Base-by-base conservation (phyloP, 257 asterid species). In the Prunella vulgaris region DNA sequence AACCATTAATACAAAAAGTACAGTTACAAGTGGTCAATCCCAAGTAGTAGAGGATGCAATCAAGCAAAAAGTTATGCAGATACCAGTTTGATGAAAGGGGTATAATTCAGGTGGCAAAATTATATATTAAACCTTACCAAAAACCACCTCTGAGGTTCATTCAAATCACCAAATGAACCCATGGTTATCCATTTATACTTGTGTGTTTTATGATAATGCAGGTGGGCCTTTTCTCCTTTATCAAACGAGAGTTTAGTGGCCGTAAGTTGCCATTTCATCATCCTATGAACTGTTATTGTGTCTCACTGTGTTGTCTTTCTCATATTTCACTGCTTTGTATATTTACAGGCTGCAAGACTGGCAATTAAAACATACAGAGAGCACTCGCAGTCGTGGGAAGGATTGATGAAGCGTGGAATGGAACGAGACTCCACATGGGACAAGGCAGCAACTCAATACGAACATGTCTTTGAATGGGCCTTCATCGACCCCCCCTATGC, bases 221-320 rank as follows among this genome's bases (percentile, higher is more conserved):
- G 99, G 85, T 94, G 99, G 99, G 70, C 97, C 0, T 94, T 94
- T 82, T 77, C 96, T 58, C 97, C 97, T 74, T 87, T 94, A 37
- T 66, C 95, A 2, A 84, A 25, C 75, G 95, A 89, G 35, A 81
- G 78, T 71, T 78, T 94, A 70, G 67, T 94, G 1, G 80, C 79
- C 1, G 99, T 94, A 86, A 91, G 99, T 84, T 64, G 37, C 56
- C 51, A 7, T 35, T 3, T 30, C 44, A 14, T 40, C 0, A 49
- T 18, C 37, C 1, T 17, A 49, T n/a, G 32, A 42, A 12, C 21
- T 18, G 5, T 10, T 38, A 51, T 33, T 60, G 17, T 27, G 25
- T 40, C 63, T 48, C 18, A 2, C 8, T n/a, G 24, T 7, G 21
- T 30, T 10, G 21, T 24, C 10, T 57, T 57, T 24, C 62, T 24